Evolutionary conservation across 495 filamentous ascomycete species (phyloP).

Genomic region (Bacidia rubella): DNA sequence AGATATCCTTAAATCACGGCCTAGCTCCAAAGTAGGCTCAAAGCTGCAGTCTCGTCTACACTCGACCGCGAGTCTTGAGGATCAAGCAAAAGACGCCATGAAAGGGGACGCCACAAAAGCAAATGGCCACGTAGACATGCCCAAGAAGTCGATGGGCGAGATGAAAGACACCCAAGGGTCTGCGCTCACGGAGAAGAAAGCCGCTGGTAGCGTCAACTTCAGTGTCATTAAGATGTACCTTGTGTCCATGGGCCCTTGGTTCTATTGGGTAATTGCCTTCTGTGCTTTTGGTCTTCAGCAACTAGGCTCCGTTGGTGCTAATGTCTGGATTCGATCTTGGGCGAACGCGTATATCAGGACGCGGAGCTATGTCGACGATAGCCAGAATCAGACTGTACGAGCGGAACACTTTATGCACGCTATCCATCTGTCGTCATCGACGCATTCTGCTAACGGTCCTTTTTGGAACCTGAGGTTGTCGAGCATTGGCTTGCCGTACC

Average conservation of each 20-base stretch:
- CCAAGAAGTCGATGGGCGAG: constrained; percentile 20
- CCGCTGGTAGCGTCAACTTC: constrained; percentile 74
- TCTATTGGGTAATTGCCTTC: constrained; percentile 73
- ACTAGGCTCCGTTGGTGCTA: constrained; percentile 67
- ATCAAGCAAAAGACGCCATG: constrained; percentile 18
- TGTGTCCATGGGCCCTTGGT: constrained; percentile 79
- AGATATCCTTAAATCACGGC: constrained; percentile 59
- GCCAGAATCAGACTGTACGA: not conserved
- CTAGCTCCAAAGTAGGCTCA: constrained; percentile 51
- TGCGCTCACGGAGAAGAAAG: constrained; percentile 55
- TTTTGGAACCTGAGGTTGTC: constrained; percentile 26
- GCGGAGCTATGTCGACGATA: no score
- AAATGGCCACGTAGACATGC: constrained; percentile 27
- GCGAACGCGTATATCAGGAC: constrained; percentile 49
- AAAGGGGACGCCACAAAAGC: constrained; percentile 19
- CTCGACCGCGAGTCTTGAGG: constrained; percentile 42
- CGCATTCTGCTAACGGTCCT: constrained; percentile 24
- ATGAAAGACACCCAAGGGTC: constrained; percentile 19
- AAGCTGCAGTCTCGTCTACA: constrained; percentile 58
- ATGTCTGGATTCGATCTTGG: constrained; percentile 92
- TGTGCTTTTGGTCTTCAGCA: constrained; percentile 70
- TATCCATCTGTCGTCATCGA: constrained; percentile 18
- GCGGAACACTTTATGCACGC: not conserved
- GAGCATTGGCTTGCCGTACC: constrained; percentile 11
- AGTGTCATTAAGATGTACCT: constrained; percentile 75